phyloP scores from a whole-genome alignment of 164 flowering plant genomes.

The Sedum album region DNA sequence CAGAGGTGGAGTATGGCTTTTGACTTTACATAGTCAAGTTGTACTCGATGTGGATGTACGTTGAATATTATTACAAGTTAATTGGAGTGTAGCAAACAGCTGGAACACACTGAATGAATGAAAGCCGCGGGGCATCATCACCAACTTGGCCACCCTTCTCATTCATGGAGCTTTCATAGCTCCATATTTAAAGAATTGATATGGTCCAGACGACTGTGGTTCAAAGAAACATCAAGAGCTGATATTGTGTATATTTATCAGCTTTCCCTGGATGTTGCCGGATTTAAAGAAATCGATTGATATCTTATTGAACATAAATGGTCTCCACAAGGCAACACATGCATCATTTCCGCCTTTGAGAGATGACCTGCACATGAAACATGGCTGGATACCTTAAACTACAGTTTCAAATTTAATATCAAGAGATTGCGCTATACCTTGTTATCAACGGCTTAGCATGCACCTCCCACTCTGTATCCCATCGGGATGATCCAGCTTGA shows the following conservation, averaged over 20 bases:
- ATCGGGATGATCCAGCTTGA: constrained; percentile 51
- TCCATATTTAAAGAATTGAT: not conserved
- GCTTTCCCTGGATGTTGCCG: no score
- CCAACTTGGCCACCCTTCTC: not conserved
- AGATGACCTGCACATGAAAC: not conserved
- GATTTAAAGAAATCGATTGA: no score
- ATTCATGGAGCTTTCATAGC: not conserved
- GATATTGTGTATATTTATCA: no score
- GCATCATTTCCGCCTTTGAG: not conserved
- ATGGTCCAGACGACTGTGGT: no score
- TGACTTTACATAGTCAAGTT: not conserved
- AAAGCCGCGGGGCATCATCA: constrained; percentile 1
- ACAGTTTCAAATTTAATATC: not conserved
- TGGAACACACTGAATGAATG: not conserved
- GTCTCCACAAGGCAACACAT: not conserved
- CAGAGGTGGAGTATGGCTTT: not conserved
- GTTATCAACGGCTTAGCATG: constrained; percentile 72
- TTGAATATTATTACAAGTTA: not conserved
- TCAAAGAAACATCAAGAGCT: no score
- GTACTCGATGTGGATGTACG: not conserved
- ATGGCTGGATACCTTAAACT: not conserved
- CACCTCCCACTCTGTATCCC: constrained; percentile 89
- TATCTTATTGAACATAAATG: no score
- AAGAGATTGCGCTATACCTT: not conserved
- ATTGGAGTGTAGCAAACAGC: not conserved